These are phyloP conservation scores for Pisolithus marmoratus DNA, from an alignment of 768 basidiomycete genomes.

Conservation along the genomic window DNA sequence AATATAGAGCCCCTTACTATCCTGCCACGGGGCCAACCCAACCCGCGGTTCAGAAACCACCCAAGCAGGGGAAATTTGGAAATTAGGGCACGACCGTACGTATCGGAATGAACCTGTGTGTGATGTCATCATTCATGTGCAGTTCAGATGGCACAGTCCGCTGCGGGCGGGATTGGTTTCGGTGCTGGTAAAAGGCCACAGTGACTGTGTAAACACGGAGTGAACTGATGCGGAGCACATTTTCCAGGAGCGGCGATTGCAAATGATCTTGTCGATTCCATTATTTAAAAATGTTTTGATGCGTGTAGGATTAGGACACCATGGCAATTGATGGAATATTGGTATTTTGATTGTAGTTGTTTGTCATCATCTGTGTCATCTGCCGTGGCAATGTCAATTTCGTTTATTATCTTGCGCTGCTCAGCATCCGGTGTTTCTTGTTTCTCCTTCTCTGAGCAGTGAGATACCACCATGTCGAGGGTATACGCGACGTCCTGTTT, in stretches of 20 bases:
- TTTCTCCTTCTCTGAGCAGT: no score
- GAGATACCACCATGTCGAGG: conserved; percentile 24
- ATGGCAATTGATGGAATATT: no score
- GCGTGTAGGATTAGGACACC: no score
- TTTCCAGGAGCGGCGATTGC: conserved; percentile 40
- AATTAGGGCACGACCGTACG: conserved; percentile 36
- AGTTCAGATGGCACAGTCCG: conserved; percentile 26
- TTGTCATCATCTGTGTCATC: no score
- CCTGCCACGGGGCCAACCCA: conserved; percentile 34
- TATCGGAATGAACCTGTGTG: neutral
- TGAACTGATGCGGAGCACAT: neutral
- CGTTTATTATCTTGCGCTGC: no score
- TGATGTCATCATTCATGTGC: neutral
- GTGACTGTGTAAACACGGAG: neutral
- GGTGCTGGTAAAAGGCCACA: conserved; percentile 33
- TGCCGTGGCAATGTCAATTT: no score
- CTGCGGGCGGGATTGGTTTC: conserved; percentile 41
- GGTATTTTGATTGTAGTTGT: no score
- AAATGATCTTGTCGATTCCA: conserved; percentile 39
- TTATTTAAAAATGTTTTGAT: conserved; percentile 32
- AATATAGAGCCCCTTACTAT: conserved; percentile 14
- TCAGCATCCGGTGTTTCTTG: no score
- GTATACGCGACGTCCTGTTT: conserved; percentile 7
- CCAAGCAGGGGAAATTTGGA: conserved; percentile 25
- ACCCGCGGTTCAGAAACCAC: conserved; percentile 25